Evolutionary conservation across 2,329 filamentous ascomycete genomes (phyloP), one percentile per base, ranked within the genome.

Genomic region (Cladobotryum protrusum): DNA sequence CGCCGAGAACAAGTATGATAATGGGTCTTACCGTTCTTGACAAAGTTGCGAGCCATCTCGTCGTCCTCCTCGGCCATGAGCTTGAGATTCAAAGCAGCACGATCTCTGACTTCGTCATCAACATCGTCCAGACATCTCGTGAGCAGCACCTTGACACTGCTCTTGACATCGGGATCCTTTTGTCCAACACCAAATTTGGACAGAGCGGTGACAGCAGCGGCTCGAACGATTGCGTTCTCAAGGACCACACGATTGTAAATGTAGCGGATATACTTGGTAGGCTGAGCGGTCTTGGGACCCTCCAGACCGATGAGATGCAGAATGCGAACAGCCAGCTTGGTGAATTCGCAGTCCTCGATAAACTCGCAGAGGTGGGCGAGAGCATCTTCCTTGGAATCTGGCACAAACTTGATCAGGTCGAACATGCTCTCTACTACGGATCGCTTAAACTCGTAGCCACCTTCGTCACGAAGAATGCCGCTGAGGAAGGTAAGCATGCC

Each of bases 381-480:
- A 15, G 93, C 92, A 58, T 85, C 82, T 62, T 85, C 82, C 69
- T 85, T 85, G 32, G 82, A 83, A 53, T 96, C 93, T 1, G 93
- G 93, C 3, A 99, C 92, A 63, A 99, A 99, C 69, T 97, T 96
- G 76, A 99, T 97, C 49, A 99, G 75, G 63, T 99, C 93, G 64
- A 99, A 97, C 85, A 99, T 97, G 77, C 90, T 96, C 75, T 99
- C 93, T 17, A 99, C 92, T 11, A 99, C 92, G 47, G 89, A 87
- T 50, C 89, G 86, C 82, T 99, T 99, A 73, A 99, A 99, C 54
- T 97, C 93, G 67, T 95, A 99, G 50, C 93, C 93, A 59, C 93
- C 93, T 71, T 99, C 93, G 60, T 99, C 93, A 24, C 93, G 84
- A 47, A 99, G 76, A 52, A 97, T 96, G n/a, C 91, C 89, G 63